Percentiles rank a stretch among this genome's conserved stretches.
These are phyloP conservation scores for Obelidium mucronatum DNA, from an alignment of 192 early-diverging fungal species.

Conservation along the genomic window DNA sequence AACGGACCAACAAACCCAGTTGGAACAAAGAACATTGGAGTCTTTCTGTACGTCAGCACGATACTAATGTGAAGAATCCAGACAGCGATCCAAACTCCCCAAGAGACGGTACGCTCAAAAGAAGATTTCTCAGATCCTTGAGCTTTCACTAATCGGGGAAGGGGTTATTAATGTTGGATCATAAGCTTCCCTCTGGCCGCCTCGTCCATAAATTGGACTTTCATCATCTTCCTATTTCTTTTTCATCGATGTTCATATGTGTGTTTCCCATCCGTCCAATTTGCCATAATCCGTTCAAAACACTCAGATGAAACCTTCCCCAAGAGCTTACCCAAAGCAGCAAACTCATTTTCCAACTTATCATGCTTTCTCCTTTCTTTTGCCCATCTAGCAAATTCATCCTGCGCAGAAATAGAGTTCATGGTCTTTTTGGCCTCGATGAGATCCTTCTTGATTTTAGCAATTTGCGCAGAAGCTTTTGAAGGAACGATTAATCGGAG, in stretches of 20 bases:
- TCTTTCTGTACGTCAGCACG: constrained; percentile 3
- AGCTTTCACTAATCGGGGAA: constrained; percentile 30
- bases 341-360: constrained; percentile 63
- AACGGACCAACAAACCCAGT: constrained; percentile 29
- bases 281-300: too few relatives aligned
- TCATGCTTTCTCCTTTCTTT: constrained; percentile 92
- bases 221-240: too few relatives aligned
- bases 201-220: too few relatives aligned
- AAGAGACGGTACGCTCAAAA: constrained; percentile 32
- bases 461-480: background rate
- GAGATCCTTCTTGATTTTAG: constrained; percentile 10
- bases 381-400: constrained; percentile 65
- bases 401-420: constrained; percentile 23
- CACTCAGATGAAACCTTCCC: too few relatives aligned
- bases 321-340: constrained; percentile 6
- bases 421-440: constrained; percentile 23
- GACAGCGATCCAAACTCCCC: constrained; percentile 21
- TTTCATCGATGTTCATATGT: too few relatives aligned
- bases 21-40: constrained; percentile 37
- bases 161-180: background rate
- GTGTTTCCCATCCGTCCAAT: too few relatives aligned
- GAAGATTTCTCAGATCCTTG: constrained; percentile 20
- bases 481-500: background rate
- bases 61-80: constrained; percentile 16
- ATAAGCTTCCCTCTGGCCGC: background rate